phyloP scores from a whole-genome alignment of 169 alveolate species.

The Ichthyophthirius multifiliis region DNA sequence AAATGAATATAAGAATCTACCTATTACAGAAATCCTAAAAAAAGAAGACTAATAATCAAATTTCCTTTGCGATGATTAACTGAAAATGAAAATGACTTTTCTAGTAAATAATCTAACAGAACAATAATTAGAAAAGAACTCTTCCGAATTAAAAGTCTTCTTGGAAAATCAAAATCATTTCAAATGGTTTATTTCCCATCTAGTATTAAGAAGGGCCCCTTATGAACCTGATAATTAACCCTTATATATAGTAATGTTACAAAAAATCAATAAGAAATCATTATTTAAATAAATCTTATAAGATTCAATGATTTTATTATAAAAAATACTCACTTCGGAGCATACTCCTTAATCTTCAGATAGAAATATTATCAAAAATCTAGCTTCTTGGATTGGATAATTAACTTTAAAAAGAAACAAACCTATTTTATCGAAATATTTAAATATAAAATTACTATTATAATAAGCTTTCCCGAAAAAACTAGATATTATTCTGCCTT shows the following conservation, averaged over 20 bases:
- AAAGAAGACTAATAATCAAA: not conserved
- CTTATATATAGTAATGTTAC: slow-evolving; percentile 43
- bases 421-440: slow-evolving; percentile 62
- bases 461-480: slow-evolving; percentile 50
- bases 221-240: slow-evolving; percentile 41
- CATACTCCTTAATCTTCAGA: slow-evolving; percentile 29
- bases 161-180: slow-evolving; percentile 36
- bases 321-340: slow-evolving; percentile 39
- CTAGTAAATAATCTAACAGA: slow-evolving; percentile 54
- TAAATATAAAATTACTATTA: slow-evolving; percentile 61
- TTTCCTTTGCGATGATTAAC: slow-evolving; percentile 14
- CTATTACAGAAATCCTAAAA: not conserved
- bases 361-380: slow-evolving; percentile 55
- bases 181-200: slow-evolving; percentile 50
- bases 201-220: slow-evolving; percentile 45
- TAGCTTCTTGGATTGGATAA: slow-evolving; percentile 69
- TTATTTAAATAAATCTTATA: slow-evolving; percentile 38
- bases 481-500: slow-evolving; percentile 43
- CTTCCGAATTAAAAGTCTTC: slow-evolving; percentile 54
- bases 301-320: slow-evolving; percentile 43
- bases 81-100: slow-evolving; percentile 55
- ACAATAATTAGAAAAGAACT: slow-evolving; percentile 51
- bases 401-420: slow-evolving; percentile 63
- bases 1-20: not conserved
- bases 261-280: slow-evolving; percentile 39